A percentile compares a stretch with the other conserved stretches of the same genome.
Conservation (phyloP, 768 basidiomycete genomes). For the Aureoboletus auriporus region DNA sequence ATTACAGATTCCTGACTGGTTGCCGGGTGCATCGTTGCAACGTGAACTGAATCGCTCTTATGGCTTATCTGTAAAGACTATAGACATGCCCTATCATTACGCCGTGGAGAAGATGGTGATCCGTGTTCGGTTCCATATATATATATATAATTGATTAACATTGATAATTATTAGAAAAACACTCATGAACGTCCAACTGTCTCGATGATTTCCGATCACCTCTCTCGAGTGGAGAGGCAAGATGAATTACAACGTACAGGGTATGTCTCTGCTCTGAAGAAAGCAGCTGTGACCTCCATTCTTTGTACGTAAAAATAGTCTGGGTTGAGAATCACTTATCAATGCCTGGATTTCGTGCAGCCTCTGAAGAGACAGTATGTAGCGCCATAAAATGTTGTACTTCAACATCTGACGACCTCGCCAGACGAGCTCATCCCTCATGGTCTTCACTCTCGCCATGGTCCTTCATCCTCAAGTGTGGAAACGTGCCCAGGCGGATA, state of each 20-base stretch:
- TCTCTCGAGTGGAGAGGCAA: neutral
- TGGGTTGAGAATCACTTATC: neutral
- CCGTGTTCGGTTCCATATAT: neutral
- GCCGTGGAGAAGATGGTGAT: slow-evolving; percentile 1
- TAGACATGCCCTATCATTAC: slow-evolving; percentile 6
- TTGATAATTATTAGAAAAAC: neutral
- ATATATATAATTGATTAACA: neutral
- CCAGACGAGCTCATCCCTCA: slow-evolving; percentile 1
- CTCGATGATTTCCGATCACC: slow-evolving; percentile 5
- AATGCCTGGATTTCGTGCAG: neutral
- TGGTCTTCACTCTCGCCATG: slow-evolving; percentile 4
- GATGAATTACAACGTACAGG: neutral
- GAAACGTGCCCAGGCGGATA: slow-evolving; percentile 16
- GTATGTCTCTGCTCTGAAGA: slow-evolving; percentile 2
- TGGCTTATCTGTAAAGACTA: neutral
- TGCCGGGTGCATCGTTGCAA: slow-evolving; percentile 10
- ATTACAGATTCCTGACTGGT: slow-evolving; percentile 20
- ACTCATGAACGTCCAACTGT: neutral
- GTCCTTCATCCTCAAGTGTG: neutral
- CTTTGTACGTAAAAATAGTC: neutral
- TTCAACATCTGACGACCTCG: neutral
- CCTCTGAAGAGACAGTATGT: neutral
- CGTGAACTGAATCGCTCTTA: neutral
- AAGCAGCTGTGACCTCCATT: neutral
- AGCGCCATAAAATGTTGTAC: neutral